Base-by-base conservation (phyloP, 139 green algal species). In the Chlorella sorokiniana region DNA sequence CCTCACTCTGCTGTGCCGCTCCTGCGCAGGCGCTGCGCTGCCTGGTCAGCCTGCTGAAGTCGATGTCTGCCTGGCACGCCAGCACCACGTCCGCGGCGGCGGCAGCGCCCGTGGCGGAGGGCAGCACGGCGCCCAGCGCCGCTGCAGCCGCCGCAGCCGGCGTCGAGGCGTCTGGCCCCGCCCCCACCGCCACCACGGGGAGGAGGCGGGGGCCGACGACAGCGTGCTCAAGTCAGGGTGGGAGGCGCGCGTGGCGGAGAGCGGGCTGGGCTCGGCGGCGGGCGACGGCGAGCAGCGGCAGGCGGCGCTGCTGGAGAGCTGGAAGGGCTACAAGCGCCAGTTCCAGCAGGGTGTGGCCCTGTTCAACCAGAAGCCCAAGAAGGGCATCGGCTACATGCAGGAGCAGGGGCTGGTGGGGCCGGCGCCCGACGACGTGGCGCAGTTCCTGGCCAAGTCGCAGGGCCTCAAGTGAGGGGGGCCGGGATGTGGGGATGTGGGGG, bases 361-460 rank as follows among this genome's bases (percentile, higher is more conserved):
- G 61, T 99, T 99, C 91, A 99, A 99, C 84, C 93, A 94, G 70
- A 99, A 99, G 86, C 96, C 97, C 33, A 95, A 95, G 77, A 99
- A 98, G 86, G 97, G 96, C 52, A 85, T 99, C 14, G 88, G 86
- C 3, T 90, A 92, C 65, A 83, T 98, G 83, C 91, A 96, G 81
- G 82, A 89, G 74, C 85, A 93, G 70, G 93, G 92, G n/a, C 94
- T 97, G 88, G 69, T 99, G 29, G 95, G 92, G 29, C 61, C 84
- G 16, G 38, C 67, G 1, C 84, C 94, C 14, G 88, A 89, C 56
- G 93, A 96, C 4, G 89, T 92, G 71, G 76, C 88, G 0, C 89
- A 91, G 67, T 93, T 92, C 61, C 75, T 90, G 51, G 71, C 78
- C 16, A 82, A 74, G 44, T 91, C 89, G 10, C 84, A 89, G 64